Evolutionary conservation across 306 rosid genomes (phyloP).

Genomic region (Astragalus glycyphyllos): DNA sequence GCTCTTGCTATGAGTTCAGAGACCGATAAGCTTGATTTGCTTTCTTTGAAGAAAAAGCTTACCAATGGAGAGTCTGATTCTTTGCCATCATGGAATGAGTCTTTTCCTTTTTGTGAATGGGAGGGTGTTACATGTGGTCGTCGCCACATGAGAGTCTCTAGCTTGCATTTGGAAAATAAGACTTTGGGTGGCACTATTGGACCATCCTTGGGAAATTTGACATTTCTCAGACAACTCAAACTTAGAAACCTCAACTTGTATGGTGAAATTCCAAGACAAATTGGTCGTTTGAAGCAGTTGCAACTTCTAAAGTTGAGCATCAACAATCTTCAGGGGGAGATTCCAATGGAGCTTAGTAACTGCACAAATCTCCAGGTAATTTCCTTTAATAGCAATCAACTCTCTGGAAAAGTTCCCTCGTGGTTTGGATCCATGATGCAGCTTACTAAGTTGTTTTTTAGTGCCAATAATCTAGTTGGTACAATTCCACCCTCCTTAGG

Average conservation of each 20-base stretch:
- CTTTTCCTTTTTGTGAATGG: conserved; percentile 37
- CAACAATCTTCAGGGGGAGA: conserved; percentile 3
- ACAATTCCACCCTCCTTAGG: conserved; percentile 39
- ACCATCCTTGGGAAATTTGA: conserved; percentile 40
- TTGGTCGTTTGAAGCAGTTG: conserved; percentile 34
- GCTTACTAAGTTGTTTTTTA: neutral
- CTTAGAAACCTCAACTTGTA: conserved; percentile 17
- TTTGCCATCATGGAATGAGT: conserved; percentile 43
- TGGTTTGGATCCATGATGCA: conserved; percentile 36
- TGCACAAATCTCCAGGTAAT: conserved; percentile 30
- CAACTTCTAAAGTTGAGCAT: neutral
- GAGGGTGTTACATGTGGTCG: conserved; percentile 29
- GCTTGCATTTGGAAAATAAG: neutral
- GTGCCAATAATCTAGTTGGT: conserved; percentile 17
- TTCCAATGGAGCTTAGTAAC: conserved; percentile 23
- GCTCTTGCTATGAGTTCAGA: conserved; percentile 18
- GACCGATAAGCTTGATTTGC: conserved; percentile 31
- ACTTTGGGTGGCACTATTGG: conserved; percentile 32
- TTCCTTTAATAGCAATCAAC: neutral
- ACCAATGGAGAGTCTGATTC: conserved; percentile 10
- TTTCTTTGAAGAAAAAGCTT: conserved; percentile 31
- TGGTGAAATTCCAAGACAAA: conserved; percentile 30
- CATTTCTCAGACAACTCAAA: conserved; percentile 20
- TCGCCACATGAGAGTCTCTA: conserved; percentile 31
- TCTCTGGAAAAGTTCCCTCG: conserved; percentile 32